Base-by-base conservation (phyloP, 169 alveolate species). In the Theileria orientalis region DNA sequence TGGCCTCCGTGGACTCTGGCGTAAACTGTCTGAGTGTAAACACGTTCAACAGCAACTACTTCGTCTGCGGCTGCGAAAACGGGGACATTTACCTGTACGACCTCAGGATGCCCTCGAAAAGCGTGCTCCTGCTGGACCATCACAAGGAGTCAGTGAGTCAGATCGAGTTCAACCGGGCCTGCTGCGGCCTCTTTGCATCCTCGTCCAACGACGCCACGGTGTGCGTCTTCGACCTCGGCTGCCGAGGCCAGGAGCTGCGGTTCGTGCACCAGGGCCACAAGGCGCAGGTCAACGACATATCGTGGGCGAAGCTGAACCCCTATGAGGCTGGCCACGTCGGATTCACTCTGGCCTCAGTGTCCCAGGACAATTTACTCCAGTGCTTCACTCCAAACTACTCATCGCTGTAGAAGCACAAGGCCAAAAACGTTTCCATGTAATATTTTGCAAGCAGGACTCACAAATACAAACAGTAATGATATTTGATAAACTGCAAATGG, bases 261-360 rank as follows among this genome's bases (percentile, higher is more conserved):
- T 88, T 88, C 47, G 85, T 84, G 0, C 93, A 88, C 56, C 87
- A 82, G 5, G 93, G 93, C 0, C 93, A 88, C 63, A 69, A 83
- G 35, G 93, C 78, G 19, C 73, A 86, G 47, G 91, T 88, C 2
- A 75, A 80, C 41, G 93, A 88, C 46, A 33, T 88, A 44, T 80
- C 91, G 33, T 88, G 93, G 93, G 27, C 63, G n/a, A 79, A 79
- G 11, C 69, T 46, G 14, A 33, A 35, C 23, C 71, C 9, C 29
- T 54, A 41, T 59, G 1, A 51, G 60, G 25, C 59, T 33, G 60
- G 30, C 40, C 70, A 67, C 71, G 37, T 69, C 21, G 89, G 89
- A n/a, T 74, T 73, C 74, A 67, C 80, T 1, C 72, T 82, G 23
- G 84, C 89, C 9, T 64, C 85, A 30, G 84, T 76, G 13, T 74